A percentile compares a stretch with the other conserved stretches of the same genome.
These are phyloP conservation scores for Parachaetomium inaequale DNA, from an alignment of 495 filamentous ascomycete genomes.

Conservation along the genomic window DNA sequence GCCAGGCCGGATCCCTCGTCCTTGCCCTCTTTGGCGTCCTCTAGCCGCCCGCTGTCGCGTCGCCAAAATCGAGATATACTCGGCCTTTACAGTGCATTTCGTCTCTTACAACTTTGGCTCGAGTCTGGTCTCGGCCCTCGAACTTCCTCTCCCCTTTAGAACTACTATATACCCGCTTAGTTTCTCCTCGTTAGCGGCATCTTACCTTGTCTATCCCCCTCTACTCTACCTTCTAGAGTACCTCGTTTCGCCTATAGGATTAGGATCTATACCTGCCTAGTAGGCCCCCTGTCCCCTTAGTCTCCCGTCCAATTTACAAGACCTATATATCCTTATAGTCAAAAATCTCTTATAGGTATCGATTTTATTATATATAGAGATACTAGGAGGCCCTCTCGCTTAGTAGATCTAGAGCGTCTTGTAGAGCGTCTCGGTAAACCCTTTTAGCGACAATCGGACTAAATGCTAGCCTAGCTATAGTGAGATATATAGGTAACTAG, in stretches of 20 bases:
- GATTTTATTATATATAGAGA: conserved; percentile 11
- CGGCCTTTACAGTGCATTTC: conserved; percentile 16
- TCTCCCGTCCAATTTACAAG: conserved; percentile 5
- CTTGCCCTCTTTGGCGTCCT: conserved; percentile 16
- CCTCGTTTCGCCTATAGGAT: conserved; percentile 5
- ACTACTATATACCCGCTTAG: background rate
- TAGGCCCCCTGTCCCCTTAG: background rate
- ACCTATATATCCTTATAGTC: conserved; percentile 12
- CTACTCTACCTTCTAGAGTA: conserved; percentile 6
- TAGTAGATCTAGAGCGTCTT: conserved; percentile 9
- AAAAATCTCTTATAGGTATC: conserved; percentile 17
- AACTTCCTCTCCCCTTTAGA: conserved; percentile 3
- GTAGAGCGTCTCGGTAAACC: conserved; percentile 9
- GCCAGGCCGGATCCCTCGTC: conserved; percentile 14
- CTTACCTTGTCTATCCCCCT: conserved; percentile 12
- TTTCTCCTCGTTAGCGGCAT: background rate
- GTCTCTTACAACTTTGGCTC: conserved; percentile 9
- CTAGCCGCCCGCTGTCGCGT: conserved; percentile 15
- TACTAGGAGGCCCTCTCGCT: conserved; percentile 13
- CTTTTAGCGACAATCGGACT: conserved; percentile 13
- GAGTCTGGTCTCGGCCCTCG: conserved; percentile 11
- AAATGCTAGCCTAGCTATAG: conserved; percentile 11
- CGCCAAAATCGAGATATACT: conserved; percentile 5
- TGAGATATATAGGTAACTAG: conserved; percentile 3
- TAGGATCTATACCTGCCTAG: conserved; percentile 8